Evolutionary conservation across 176 grass and related monocot species (phyloP).

Genomic region (Paspalum notatum): DNA sequence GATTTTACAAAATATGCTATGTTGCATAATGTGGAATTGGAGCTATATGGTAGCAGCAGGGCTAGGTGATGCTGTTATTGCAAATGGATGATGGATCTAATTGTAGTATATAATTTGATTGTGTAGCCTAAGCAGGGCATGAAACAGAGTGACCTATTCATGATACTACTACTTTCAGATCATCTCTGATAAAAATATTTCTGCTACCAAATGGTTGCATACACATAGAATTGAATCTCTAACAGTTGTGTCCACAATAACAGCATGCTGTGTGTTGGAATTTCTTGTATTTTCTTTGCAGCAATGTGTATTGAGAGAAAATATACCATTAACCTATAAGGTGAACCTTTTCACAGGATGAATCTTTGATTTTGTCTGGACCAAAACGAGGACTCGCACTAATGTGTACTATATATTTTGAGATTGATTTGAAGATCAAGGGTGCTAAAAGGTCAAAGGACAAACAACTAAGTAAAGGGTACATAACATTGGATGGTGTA

Average conservation of each 20-base stretch:
- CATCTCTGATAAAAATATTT: not conserved
- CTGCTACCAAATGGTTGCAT: not conserved
- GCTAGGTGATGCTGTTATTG: too few relatives aligned
- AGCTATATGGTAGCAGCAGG: not conserved
- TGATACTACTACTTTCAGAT: not conserved
- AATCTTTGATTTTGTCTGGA: not conserved
- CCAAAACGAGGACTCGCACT: not conserved
- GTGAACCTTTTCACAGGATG: not conserved
- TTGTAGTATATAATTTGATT: too few relatives aligned
- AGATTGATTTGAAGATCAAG: slow-evolving; percentile 5
- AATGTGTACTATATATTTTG: not conserved
- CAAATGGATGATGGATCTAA: not conserved
- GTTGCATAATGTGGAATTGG: not conserved
- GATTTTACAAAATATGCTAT: not conserved
- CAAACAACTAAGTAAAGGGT: not conserved
- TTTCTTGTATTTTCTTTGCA: not conserved
- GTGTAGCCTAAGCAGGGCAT: not conserved
- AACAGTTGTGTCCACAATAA: not conserved
- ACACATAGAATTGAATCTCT: not conserved
- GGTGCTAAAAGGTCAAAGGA: not conserved
- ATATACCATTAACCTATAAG: not conserved
- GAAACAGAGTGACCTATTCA: not conserved
- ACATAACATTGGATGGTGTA: not conserved
- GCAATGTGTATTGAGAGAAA: not conserved
- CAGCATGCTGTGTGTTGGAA: not conserved